phyloP scores from a whole-genome alignment of 2,329 filamentous ascomycete genomes.

The Aspergillus floridensis region DNA sequence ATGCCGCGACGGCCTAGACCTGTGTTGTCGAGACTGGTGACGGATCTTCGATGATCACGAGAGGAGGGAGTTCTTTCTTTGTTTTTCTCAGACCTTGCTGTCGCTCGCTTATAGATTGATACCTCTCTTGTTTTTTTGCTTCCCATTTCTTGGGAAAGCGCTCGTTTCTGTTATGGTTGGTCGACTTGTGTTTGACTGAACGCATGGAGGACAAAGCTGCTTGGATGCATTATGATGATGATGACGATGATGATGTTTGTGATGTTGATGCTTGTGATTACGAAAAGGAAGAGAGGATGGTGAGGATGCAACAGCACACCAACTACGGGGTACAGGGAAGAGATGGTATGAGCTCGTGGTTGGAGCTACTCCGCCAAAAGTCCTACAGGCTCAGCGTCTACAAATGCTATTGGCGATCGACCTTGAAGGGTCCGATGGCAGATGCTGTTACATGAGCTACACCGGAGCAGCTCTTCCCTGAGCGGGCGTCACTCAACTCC shows the following conservation, averaged over 20 bases:
- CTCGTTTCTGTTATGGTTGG: neutral
- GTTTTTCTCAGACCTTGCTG: neutral
- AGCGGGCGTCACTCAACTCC: neutral
- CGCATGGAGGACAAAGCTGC: neutral
- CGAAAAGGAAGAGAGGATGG: neutral
- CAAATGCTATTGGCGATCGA: neutral
- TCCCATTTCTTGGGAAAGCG: neutral
- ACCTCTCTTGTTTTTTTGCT: neutral
- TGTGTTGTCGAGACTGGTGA: conserved; percentile 36
- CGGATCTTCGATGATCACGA: conserved; percentile 28
- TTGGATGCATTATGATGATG: neutral
- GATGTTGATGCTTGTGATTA: neutral
- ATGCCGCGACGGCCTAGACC: conserved; percentile 31
- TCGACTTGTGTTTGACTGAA: neutral
- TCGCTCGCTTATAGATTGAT: neutral
- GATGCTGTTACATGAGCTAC: neutral
- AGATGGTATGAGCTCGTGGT: neutral
- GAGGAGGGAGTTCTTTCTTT: neutral
- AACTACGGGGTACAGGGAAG: neutral
- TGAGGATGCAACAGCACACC: neutral
- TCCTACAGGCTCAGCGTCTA: neutral
- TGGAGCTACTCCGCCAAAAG: neutral
- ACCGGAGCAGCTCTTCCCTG: neutral
- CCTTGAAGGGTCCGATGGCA: neutral
- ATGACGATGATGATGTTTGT: neutral